Conservation (phyloP, 257 asterid genomes). For the Cordia subcordata region DNA sequence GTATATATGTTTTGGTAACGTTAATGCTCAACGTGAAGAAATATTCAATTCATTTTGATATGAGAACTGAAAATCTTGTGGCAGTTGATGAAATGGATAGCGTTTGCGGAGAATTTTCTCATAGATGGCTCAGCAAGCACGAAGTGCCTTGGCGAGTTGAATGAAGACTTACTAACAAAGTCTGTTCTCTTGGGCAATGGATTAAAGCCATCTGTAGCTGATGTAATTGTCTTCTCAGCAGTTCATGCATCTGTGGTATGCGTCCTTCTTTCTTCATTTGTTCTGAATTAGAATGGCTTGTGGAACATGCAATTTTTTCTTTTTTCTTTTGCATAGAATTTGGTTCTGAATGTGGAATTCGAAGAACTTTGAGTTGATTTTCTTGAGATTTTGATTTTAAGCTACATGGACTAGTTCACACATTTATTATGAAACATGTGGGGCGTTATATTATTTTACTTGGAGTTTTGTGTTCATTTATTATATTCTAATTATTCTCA, state of each 20-base stretch:
- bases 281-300: background rate
- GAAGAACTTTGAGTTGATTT: too few species aligned
- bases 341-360: too few species aligned
- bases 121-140: slow-evolving; percentile 24
- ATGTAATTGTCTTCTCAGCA: slow-evolving; percentile 57
- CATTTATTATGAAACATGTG: too few species aligned
- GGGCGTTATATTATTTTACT: too few species aligned
- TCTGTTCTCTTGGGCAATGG: slow-evolving; percentile 66
- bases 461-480: background rate
- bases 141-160: slow-evolving; percentile 50
- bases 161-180: slow-evolving; percentile 59
- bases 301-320: background rate
- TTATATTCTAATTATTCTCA: slow-evolving; percentile 3
- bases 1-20: too few species aligned
- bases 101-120: slow-evolving; percentile 41
- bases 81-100: slow-evolving; percentile 63
- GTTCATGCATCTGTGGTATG: slow-evolving; percentile 67
- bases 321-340: background rate
- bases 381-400: too few species aligned
- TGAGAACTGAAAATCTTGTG: slow-evolving; percentile 16
- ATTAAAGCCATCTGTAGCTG: slow-evolving; percentile 55
- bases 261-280: background rate
- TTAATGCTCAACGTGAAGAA: too few species aligned
- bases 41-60: background rate
- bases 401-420: too few species aligned